Evolutionary conservation across 495 filamentous ascomycete species (phyloP).

Genomic region (Neurospora sp.): DNA sequence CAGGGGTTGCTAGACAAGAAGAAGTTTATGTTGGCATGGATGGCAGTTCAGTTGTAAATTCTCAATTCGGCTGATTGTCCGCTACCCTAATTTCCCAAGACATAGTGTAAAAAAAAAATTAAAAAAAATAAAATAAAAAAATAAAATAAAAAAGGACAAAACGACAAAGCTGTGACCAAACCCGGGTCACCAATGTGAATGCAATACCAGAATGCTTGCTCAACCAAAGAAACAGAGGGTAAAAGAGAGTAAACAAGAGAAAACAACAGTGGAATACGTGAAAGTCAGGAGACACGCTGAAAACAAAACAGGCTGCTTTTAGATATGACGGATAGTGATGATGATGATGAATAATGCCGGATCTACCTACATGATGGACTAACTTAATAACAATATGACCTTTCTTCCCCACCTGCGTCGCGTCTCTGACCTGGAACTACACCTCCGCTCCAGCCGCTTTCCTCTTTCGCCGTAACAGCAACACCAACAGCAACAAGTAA

Average conservation of each 20-base stretch:
- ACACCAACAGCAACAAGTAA: background rate
- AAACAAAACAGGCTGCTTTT: background rate
- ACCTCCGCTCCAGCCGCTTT: background rate
- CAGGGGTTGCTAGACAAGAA: background rate
- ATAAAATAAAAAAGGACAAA: conserved; percentile 1
- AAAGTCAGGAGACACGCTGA: background rate
- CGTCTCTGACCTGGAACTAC: background rate
- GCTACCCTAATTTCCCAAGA: background rate
- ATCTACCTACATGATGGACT: background rate
- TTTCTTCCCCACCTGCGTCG: background rate
- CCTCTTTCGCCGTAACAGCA: background rate
- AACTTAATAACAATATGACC: background rate
- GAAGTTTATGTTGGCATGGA: background rate
- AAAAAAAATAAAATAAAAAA: background rate
- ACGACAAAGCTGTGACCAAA: conserved; percentile 7
- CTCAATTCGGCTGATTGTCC: too few relatives aligned
- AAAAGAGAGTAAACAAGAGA: conserved; percentile 1
- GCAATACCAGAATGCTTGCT: conserved; percentile 10
- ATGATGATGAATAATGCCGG: background rate
- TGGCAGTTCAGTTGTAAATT: too few relatives aligned
- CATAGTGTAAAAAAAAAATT: background rate
- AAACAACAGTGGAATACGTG: background rate
- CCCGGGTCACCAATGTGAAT: conserved; percentile 6
- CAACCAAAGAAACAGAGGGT: background rate
- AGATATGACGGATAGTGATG: background rate